A percentile compares a stretch with the other conserved stretches of the same genome.
Evolutionary conservation across 1,284 basidiomycete species (phyloP).

Genomic region (Hemileia vastatrix): DNA sequence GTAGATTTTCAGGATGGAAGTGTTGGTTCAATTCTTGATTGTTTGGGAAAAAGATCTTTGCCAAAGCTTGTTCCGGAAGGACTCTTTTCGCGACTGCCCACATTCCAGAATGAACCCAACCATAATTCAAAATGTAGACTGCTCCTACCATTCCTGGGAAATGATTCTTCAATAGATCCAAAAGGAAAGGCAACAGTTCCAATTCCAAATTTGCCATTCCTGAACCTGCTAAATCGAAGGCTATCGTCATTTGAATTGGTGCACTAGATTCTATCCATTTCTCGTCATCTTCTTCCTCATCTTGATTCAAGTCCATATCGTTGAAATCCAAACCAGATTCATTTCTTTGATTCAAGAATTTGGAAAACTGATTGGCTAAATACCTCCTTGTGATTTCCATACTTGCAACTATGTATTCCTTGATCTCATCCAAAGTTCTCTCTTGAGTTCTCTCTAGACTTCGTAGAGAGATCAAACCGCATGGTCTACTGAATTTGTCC

Average conservation of each 20-base stretch:
- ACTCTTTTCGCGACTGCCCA: slow-evolving; percentile 67
- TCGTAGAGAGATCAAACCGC: slow-evolving; percentile 35
- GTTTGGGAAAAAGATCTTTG: slow-evolving; percentile 63
- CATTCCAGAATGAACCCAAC: slow-evolving; percentile 66
- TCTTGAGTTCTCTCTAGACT: slow-evolving; percentile 34
- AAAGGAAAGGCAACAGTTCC: slow-evolving; percentile 44
- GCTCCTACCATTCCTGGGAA: slow-evolving; percentile 68
- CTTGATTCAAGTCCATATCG: slow-evolving; percentile 2
- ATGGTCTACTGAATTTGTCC: slow-evolving; percentile 37
- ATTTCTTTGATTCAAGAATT: slow-evolving; percentile 11
- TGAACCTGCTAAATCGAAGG: slow-evolving; percentile 31
- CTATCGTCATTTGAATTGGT: slow-evolving; percentile 34
- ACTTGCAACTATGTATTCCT: slow-evolving; percentile 39
- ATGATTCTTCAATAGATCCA: slow-evolving; percentile 50
- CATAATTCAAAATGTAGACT: slow-evolving; percentile 70
- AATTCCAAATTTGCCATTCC: too few relatives aligned
- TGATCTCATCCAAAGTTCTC: slow-evolving; percentile 33
- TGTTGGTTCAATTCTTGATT: slow-evolving; percentile 54
- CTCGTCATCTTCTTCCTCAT: background rate
- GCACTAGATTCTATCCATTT: background rate
- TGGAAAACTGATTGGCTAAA: slow-evolving; percentile 21
- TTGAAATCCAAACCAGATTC: slow-evolving; percentile 9
- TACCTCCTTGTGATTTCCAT: slow-evolving; percentile 40
- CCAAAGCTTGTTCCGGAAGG: slow-evolving; percentile 59
- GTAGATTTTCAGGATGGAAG: slow-evolving; percentile 53